These are phyloP conservation scores for Blastocystis sp. DNA, from an alignment of 352 stramenopile species.

Conservation along the genomic window DNA sequence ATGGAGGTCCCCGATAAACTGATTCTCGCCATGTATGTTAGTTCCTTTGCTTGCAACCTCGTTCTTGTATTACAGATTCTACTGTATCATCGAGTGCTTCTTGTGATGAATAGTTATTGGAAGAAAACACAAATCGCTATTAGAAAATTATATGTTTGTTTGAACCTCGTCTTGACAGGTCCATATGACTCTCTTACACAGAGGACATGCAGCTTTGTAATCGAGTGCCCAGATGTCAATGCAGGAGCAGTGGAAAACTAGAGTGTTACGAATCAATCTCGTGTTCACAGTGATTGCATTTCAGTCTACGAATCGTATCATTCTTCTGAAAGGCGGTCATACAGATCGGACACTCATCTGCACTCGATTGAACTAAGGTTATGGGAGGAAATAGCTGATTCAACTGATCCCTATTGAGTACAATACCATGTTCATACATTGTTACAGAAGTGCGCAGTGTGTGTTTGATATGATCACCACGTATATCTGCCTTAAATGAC, in stretches of 20 bases:
- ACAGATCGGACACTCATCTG: conserved; percentile 18
- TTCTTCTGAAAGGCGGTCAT: neutral
- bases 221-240: neutral
- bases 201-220: conserved; percentile 20
- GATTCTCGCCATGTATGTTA: conserved; percentile 14
- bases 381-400: conserved; percentile 1
- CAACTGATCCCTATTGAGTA: neutral
- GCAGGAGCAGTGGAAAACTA: neutral
- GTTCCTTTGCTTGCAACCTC: conserved; percentile 6
- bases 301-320: neutral
- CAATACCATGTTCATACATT: neutral
- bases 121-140: conserved; percentile 25
- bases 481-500: neutral
- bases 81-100: neutral
- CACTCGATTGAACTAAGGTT: neutral
- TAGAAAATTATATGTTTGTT: conserved; percentile 38
- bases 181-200: conserved; percentile 17
- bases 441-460: neutral
- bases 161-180: neutral
- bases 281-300: neutral
- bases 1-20: conserved; percentile 66
- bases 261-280: neutral
- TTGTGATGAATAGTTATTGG: neutral
- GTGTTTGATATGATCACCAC: neutral
- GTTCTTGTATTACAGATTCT: conserved; percentile 57